Evolutionary conservation across 1,284 basidiomycete species (phyloP).

Genomic region (Boletus hoseneyae): DNA sequence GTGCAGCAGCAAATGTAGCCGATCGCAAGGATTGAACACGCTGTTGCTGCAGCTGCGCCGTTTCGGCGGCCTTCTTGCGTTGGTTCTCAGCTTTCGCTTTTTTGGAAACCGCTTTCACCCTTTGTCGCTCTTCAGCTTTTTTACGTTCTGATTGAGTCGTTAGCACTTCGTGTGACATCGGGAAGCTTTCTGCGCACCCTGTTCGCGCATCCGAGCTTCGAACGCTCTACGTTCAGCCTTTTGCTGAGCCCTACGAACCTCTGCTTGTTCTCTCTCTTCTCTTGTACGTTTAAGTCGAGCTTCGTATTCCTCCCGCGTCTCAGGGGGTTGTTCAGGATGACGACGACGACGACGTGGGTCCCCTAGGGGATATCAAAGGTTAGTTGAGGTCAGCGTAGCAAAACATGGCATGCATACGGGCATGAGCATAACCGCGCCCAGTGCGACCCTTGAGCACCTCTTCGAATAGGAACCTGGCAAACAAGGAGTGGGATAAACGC

Average conservation of each 20-base stretch:
- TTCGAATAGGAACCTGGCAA: constrained; percentile 46
- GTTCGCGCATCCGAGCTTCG: constrained; percentile 28
- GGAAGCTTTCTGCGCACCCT: constrained; percentile 17
- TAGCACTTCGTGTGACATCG: constrained; percentile 12
- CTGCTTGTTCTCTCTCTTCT: constrained; percentile 53
- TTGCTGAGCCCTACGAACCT: constrained; percentile 44
- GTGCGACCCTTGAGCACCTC: constrained; percentile 41
- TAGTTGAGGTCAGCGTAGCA: constrained; percentile 8
- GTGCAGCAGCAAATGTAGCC: constrained; percentile 59
- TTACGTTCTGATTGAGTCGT: constrained; percentile 37
- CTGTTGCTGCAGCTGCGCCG: constrained; percentile 44
- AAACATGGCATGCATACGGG: constrained; percentile 22
- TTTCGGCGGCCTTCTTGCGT: constrained; percentile 49
- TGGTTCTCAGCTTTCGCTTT: constrained; percentile 51
- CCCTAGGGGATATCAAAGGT: constrained; percentile 16
- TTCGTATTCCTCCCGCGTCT: constrained; percentile 48
- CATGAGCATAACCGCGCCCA: constrained; percentile 17
- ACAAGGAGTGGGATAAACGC: constrained; percentile 5
- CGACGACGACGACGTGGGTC: constrained; percentile 17
- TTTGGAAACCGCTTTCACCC: constrained; percentile 49
- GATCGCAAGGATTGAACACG: constrained; percentile 55
- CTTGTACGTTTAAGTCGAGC: constrained; percentile 47
- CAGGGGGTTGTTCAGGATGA: constrained; percentile 25
- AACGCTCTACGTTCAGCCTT: constrained; percentile 53
- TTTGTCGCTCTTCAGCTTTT: constrained; percentile 56